Evolutionary conservation across 2,329 filamentous ascomycete genomes (phyloP).

Genomic region (Penicillium sp.): DNA sequence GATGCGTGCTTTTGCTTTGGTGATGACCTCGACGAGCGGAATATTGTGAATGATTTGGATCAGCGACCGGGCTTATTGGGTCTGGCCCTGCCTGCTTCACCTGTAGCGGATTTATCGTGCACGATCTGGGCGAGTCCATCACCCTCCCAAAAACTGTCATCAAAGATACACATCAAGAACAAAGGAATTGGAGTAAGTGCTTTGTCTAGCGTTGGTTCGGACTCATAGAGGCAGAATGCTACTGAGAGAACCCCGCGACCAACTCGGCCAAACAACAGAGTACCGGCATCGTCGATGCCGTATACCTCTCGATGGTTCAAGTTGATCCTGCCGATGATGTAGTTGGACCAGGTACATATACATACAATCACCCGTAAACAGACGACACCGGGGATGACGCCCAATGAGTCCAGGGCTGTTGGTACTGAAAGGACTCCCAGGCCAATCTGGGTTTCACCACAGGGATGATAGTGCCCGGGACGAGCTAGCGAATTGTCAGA

Average conservation of each 20-base stretch:
- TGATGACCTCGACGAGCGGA: neutral
- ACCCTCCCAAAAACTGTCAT: conserved; percentile 13
- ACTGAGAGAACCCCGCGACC: neutral
- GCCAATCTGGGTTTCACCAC: neutral
- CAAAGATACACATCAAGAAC: conserved; percentile 2
- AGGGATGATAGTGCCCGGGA: neutral
- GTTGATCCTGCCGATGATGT: conserved; percentile 54
- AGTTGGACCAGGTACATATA: conserved; percentile 48
- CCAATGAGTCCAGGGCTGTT: neutral
- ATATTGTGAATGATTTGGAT: conserved; percentile 1
- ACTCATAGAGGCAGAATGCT: neutral
- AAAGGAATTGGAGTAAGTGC: conserved; percentile 11
- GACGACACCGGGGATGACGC: neutral
- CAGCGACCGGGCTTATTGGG: neutral
- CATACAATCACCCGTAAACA: neutral
- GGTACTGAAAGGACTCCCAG: neutral
- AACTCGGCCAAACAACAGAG: neutral
- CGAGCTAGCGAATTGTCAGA: neutral
- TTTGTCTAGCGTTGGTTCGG: neutral
- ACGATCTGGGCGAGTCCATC: conserved; percentile 17
- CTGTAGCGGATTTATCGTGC: neutral
- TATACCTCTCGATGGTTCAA: conserved; percentile 57
- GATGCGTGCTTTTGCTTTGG: neutral
- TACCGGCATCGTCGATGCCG: conserved; percentile 46
- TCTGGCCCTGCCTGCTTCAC: neutral